A percentile compares a stretch with the other conserved stretches of the same genome.
These are phyloP conservation scores for Paecilomyces niveus DNA, from an alignment of 2,329 filamentous ascomycete species.

Conservation along the genomic window DNA sequence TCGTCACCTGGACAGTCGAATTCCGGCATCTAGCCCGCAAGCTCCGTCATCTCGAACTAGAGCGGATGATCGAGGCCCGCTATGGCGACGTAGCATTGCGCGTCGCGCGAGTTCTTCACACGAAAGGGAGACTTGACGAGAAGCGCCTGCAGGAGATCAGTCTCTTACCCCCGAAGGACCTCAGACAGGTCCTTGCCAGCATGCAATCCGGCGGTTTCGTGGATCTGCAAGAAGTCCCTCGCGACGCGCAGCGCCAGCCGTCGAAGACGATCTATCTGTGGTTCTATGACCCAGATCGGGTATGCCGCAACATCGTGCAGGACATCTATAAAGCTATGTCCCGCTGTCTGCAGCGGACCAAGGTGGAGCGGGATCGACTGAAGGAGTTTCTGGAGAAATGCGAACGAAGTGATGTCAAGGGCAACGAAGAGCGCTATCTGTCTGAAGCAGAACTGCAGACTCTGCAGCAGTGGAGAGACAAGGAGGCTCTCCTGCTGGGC, in stretches of 20 bases:
- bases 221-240: slow-evolving; percentile 89
- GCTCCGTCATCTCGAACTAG: slow-evolving; percentile 70
- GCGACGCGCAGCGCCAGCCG: slow-evolving; percentile 73
- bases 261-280: slow-evolving; percentile 84
- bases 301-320: slow-evolving; percentile 63
- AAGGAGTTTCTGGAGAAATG: slow-evolving; percentile 71
- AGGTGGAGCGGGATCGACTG: slow-evolving; percentile 65
- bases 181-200: slow-evolving; percentile 74
- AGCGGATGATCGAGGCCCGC: slow-evolving; percentile 69
- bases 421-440: slow-evolving; percentile 74
- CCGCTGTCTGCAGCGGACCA: slow-evolving; percentile 71
- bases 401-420: slow-evolving; percentile 77
- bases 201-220: slow-evolving; percentile 83
- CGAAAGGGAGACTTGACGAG: slow-evolving; percentile 91
- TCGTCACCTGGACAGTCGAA: slow-evolving; percentile 75
- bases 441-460: slow-evolving; percentile 64
- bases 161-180: slow-evolving; percentile 76
- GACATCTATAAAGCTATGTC: slow-evolving; percentile 87
- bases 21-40: slow-evolving; percentile 65
- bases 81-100: slow-evolving; percentile 73
- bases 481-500: slow-evolving; percentile 64
- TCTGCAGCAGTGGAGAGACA: slow-evolving; percentile 55
- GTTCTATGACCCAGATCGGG: slow-evolving; percentile 76
- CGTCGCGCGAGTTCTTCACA: slow-evolving; percentile 74
- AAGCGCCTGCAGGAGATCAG: slow-evolving; percentile 75